These are phyloP conservation scores for Sporothrix euskadiensis DNA, from an alignment of 2,329 filamentous ascomycete species.

Conservation along the genomic window DNA sequence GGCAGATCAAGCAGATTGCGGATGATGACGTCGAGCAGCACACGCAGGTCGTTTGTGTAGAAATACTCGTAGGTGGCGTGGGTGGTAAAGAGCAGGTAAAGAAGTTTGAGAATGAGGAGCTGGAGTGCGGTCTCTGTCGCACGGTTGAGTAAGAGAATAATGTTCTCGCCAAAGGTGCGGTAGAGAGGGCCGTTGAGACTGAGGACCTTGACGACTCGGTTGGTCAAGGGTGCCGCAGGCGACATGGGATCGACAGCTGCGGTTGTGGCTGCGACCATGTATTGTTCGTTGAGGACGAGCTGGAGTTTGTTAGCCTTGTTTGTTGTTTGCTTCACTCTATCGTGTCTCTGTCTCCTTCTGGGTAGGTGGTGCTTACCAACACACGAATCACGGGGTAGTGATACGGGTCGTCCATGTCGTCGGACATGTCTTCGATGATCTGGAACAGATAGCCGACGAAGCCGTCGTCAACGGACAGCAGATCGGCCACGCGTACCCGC, in stretches of 20 bases:
- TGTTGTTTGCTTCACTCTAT: not conserved
- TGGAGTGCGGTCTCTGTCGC: slow-evolving; percentile 94
- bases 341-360: not conserved
- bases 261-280: slow-evolving; percentile 76
- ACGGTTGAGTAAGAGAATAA: slow-evolving; percentile 91
- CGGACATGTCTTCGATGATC: slow-evolving; percentile 82
- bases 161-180: slow-evolving; percentile 95
- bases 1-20: slow-evolving; percentile 95
- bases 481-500: slow-evolving; percentile 71
- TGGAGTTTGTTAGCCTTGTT: slow-evolving; percentile 41
- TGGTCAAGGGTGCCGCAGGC: slow-evolving; percentile 65
- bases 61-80: slow-evolving; percentile 94
- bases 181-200: slow-evolving; percentile 77
- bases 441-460: slow-evolving; percentile 83
- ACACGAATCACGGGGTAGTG: slow-evolving; percentile 95
- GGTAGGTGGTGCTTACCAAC: slow-evolving; percentile 58
- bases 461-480: slow-evolving; percentile 73
- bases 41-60: slow-evolving; percentile 94
- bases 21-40: slow-evolving; percentile 92
- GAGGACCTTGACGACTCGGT: slow-evolving; percentile 89
- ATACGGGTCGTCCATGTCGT: slow-evolving; percentile 88
- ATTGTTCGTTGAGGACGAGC: slow-evolving; percentile 97
- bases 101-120: slow-evolving; percentile 89
- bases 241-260: slow-evolving; percentile 46
- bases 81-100: slow-evolving; percentile 94